Evolutionary conservation across 2,329 filamentous ascomycete species (phyloP), one percentile per base, ranked within the genome.

Genomic region (Paraconiothyrium brasiliense): DNA sequence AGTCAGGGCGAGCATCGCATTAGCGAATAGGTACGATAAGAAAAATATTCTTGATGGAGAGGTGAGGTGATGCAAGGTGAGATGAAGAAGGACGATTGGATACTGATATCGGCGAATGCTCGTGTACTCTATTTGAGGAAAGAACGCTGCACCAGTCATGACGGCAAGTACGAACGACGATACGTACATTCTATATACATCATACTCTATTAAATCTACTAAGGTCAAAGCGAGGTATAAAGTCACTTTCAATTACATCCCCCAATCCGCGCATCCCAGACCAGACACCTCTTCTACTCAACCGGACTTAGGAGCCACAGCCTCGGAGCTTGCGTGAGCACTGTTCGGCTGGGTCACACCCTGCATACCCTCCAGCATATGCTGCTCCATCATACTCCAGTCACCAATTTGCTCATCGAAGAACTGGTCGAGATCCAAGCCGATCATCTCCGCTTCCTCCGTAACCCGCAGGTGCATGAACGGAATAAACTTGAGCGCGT

Each of bases 381-480:
- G 67, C 49, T 76, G 72, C 37, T 76, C 69, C 59, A 74, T 64
- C 52, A 83, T 73, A 35, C 72, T 80, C 79, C 83, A 84, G 60
- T 85, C 83, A 14, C 83, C 83, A 70, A 87, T 86, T 74, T 85
- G 81, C 76, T 87, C 85, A 50, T 86, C 84, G 46, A 83, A 79
- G 74, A 87, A 87, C 69, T 86, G 84, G 43, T 86, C 82, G 6
- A 82, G 66, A 66, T 87, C 85, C 32, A 87, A 71, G 20, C 86
- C 85, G 56, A 83, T 79, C 77, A 85, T 84, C 74, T 87, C 85
- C 3, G 78, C 82, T 69, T 87, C 84, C 61, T 86, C 84, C 61
- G 78, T 81, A 54, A 87, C 84, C 47, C 85, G 80, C 57, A 87
- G 75, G 35, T 84, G 81, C 79, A 87, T 80, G 46, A 82, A 82